Evolutionary conservation across 2,329 filamentous ascomycete species (phyloP), one percentile per base, ranked within the genome.

Genomic region (Cadophora sp.): DNA sequence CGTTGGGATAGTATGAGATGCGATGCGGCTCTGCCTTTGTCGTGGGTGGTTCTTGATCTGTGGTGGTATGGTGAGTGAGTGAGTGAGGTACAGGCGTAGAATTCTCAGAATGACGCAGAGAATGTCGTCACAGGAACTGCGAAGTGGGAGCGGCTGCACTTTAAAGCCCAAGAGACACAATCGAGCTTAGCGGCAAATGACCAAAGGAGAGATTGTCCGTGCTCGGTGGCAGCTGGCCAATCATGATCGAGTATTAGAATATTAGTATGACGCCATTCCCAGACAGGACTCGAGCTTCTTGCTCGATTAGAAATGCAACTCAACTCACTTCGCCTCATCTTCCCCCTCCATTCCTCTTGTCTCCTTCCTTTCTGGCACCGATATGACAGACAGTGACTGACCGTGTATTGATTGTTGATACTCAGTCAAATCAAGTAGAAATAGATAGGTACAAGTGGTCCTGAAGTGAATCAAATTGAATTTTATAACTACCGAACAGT

Each of bases 71-170:
- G n/a, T n/a, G n/a, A n/a, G n/a, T n/a, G n/a, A n/a, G n/a, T n/a
- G n/a, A n/a, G n/a, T 61, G 40, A 43, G 26, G 37, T 61, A 22
- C 58, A 27, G 37, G 11, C 34, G 58, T 61, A 26, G 55, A 59
- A 40, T 55, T 31, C 12, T 12, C 8, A 43, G 50, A 46, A 64
- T 64, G 62, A 64, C 62, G 62, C 62, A 64, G 62, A 27, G 26
- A 34, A 55, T 64, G 62, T 53, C 62, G 62, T 51, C 62, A 64
- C 50, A 50, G 59, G 37, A 50, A 62, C 46, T 63, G 24, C 43
- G 46, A 63, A 40, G 61, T 51, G 61, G 61, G 61, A 63, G 40
- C 40, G 51, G 51, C 51, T 55, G 51, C 51, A 55, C 51, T 29
- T 31, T 55, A 59, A 59, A 59, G 55, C 55, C 31, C 29, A 59